Evolutionary conservation across 805 yeast genomes (phyloP).

Genomic region (Nakazawaea populi): DNA sequence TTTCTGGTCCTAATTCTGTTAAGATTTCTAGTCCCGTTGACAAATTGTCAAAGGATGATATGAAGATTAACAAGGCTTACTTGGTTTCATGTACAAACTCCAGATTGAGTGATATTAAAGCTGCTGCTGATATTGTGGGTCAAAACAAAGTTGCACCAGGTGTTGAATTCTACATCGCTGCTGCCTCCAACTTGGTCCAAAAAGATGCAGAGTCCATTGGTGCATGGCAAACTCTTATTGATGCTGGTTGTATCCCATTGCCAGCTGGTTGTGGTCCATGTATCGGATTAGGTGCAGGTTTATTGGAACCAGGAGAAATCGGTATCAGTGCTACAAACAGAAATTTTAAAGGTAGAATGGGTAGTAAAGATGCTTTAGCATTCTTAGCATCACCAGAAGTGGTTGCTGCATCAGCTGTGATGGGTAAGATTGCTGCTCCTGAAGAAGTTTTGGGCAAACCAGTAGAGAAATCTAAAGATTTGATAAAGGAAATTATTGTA

Average conservation of each 20-base stretch:
- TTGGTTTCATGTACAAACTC: slow-evolving; percentile 98
- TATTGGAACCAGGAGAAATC: slow-evolving; percentile 91
- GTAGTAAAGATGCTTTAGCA: slow-evolving; percentile 92
- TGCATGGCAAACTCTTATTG: slow-evolving; percentile 85
- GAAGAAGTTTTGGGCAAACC: slow-evolving; percentile 67
- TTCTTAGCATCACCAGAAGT: slow-evolving; percentile 96
- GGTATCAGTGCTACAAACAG: slow-evolving; percentile 98
- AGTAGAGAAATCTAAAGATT: slow-evolving; percentile 40
- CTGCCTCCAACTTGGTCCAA: slow-evolving; percentile 92
- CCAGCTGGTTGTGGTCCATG: slow-evolving; percentile 99
- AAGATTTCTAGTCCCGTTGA: slow-evolving; percentile 78
- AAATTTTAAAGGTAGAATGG: slow-evolving; percentile 99
- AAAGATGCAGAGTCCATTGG: slow-evolving; percentile 86
- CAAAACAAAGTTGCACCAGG: slow-evolving; percentile 82
- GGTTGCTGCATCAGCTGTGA: slow-evolving; percentile 96
- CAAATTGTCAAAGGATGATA: slow-evolving; percentile 64
- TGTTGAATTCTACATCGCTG: slow-evolving; percentile 95
- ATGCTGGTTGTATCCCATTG: slow-evolving; percentile 90
- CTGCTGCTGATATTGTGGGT: slow-evolving; percentile 85
- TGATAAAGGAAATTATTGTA: slow-evolving; percentile 35
- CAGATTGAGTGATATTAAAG: slow-evolving; percentile 83
- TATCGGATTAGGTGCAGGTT: slow-evolving; percentile 94
- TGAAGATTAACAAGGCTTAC: slow-evolving; percentile 89
- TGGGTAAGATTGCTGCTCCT: slow-evolving; percentile 91
- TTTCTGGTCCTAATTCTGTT: slow-evolving; percentile 97